These are phyloP conservation scores for Cryptosporidium viatorum DNA, from an alignment of 169 alveolate species.

Conservation along the genomic window DNA sequence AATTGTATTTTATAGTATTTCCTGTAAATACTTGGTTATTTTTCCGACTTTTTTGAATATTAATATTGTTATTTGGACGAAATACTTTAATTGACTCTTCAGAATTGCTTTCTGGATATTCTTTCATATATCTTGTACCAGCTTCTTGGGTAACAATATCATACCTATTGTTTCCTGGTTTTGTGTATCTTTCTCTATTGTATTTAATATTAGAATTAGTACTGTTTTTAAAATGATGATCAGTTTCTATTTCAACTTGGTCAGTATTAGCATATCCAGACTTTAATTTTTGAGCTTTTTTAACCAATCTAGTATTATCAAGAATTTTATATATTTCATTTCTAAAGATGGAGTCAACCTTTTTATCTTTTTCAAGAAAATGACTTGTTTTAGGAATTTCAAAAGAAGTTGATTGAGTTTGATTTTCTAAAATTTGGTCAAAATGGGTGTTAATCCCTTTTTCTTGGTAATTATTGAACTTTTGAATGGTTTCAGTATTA, in stretches of 20 bases:
- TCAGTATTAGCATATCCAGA: slow-evolving; percentile 11
- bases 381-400: neutral
- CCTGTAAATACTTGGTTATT: neutral
- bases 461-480: neutral
- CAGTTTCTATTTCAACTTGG: neutral
- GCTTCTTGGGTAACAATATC: slow-evolving; percentile 8
- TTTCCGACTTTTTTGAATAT: too few species aligned
- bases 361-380: neutral
- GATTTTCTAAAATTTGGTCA: neutral
- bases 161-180: slow-evolving; percentile 28
- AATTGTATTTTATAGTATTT: too few species aligned
- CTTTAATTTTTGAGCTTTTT: neutral
- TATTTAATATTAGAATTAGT: neutral
- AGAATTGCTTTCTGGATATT: slow-evolving; percentile 14
- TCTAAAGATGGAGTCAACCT: slow-evolving; percentile 10
- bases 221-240: neutral
- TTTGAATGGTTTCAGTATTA: neutral
- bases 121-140: neutral
- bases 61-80: neutral
- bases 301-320: neutral
- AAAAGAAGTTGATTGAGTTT: neutral
- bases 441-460: neutral
- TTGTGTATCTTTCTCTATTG: slow-evolving; percentile 4
- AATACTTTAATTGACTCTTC: neutral
- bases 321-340: slow-evolving; percentile 31